Base-by-base conservation (phyloP, 495 filamentous ascomycete genomes). In the Xylaria castorea region DNA sequence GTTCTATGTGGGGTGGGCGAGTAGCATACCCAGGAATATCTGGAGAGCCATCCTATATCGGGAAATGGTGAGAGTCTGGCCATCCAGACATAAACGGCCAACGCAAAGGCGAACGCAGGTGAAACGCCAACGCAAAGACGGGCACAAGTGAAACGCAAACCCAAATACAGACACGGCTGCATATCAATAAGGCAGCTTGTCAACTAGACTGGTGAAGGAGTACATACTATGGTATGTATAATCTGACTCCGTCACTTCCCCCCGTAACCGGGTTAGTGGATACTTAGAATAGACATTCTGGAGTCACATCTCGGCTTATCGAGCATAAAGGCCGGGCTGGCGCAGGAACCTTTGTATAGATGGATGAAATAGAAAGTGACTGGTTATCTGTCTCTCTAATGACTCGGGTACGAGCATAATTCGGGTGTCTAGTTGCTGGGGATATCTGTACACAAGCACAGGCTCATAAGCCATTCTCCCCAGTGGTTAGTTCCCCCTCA, bases 391-490 rank as follows among this genome's bases (percentile, higher is more conserved):
- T 67, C 51, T 61, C 48, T 60, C 27, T 34, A 46, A 67, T 38
- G 63, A 51, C 62, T 51, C 63, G 63, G 61, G 51, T 71, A 66
- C 58, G 32, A 38, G 48, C 69, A 71, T 71, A 65, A 36, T 42
- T 70, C 68, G 57, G 53, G 27, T 70, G 57, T 38, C 58, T 42
- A 42, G 61, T 64, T 65, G 58, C 61, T 57, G 68, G 57, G 57
- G 27, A 44, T 58, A 63, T 50, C 69, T 42, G 61, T 65, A 71
- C 48, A 65, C 46, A 46, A 42, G 44, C 32, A 53, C 69, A 53
- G 32, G 34, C 27, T 57, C 36, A 55, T 68, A 57, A 53, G 48
- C 65, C 65, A 42, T 64, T 65, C 32, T 44, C 32, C 69, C 30
- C 40, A 61, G 51, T 40, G 18, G 12, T 44, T 32, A 20, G 20